Percentiles rank a stretch among this genome's conserved stretches.
These are phyloP conservation scores for Podospora conica DNA, from an alignment of 495 filamentous ascomycete genomes.

Conservation along the genomic window DNA sequence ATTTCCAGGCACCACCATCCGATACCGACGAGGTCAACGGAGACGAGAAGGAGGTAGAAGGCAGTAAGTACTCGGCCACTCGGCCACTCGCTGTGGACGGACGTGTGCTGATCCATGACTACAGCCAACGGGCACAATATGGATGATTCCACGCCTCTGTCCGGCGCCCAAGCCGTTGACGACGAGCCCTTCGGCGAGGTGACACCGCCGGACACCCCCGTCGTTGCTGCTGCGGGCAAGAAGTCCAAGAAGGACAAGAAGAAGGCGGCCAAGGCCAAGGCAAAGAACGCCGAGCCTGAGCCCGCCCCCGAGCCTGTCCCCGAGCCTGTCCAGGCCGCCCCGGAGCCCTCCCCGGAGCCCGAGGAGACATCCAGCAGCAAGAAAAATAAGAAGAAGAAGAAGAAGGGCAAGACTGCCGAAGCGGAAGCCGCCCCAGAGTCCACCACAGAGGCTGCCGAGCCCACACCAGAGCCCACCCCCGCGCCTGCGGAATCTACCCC, in stretches of 20 bases:
- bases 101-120: slow-evolving; percentile 1
- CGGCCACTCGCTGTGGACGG: neutral
- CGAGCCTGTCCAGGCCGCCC: slow-evolving; percentile 11
- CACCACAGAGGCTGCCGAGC: neutral
- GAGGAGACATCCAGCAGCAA: neutral
- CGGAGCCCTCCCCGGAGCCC: slow-evolving; percentile 12
- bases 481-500: neutral
- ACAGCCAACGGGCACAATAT: neutral
- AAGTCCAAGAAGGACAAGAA: slow-evolving; percentile 13
- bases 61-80: slow-evolving; percentile 9
- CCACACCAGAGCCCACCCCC: neutral
- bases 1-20: slow-evolving; percentile 21
- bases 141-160: neutral
- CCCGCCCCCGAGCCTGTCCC: slow-evolving; percentile 4
- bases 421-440: slow-evolving; percentile 8
- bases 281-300: slow-evolving; percentile 14
- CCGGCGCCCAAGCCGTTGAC: neutral
- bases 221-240: neutral
- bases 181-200: neutral
- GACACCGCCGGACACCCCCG: neutral
- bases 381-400: slow-evolving; percentile 15
- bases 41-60: slow-evolving; percentile 15
- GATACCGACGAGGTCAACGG: slow-evolving; percentile 32
- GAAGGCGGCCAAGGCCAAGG: slow-evolving; percentile 14
- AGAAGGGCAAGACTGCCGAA: slow-evolving; percentile 10